Evolutionary conservation across 2,329 filamentous ascomycete species (phyloP).

Genomic region (Paraphoma sp.): DNA sequence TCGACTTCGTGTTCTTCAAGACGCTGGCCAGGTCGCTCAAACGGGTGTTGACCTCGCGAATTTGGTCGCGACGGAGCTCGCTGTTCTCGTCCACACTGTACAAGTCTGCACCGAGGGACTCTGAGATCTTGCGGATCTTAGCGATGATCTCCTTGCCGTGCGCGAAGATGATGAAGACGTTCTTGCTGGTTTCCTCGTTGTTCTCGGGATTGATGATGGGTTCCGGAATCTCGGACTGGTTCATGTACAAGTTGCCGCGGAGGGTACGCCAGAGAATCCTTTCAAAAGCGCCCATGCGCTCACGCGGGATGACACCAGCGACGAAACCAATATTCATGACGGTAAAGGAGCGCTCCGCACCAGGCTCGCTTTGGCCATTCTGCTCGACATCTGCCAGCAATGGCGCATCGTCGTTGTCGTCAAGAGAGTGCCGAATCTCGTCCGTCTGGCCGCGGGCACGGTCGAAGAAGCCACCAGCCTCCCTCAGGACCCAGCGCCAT

Average conservation of each 20-base stretch:
- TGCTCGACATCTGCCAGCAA: slow-evolving; percentile 93
- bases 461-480: slow-evolving; percentile 97
- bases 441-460: slow-evolving; percentile 95
- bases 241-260: slow-evolving; percentile 99
- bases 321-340: slow-evolving; percentile 99
- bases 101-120: slow-evolving; percentile 92
- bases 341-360: slow-evolving; percentile 85
- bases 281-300: slow-evolving; percentile 94
- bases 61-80: slow-evolving; percentile 92
- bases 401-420: slow-evolving; percentile 86
- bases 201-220: slow-evolving; percentile 88
- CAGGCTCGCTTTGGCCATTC: slow-evolving; percentile 69
- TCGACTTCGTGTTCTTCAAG: slow-evolving; percentile 91
- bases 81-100: slow-evolving; percentile 98
- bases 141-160: slow-evolving; percentile 98
- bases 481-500: slow-evolving; percentile 96
- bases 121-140: slow-evolving; percentile 99
- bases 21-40: slow-evolving; percentile 91
- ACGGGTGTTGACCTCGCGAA: slow-evolving; percentile 95
- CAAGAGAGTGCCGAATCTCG: slow-evolving; percentile 88
- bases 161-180: slow-evolving; percentile 98
- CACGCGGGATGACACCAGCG: slow-evolving; percentile 90
- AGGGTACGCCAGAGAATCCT: slow-evolving; percentile 97
- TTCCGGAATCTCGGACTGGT: slow-evolving; percentile 97
- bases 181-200: slow-evolving; percentile 94